phyloP scores from a whole-genome alignment of 306 rosid genomes.

The Sophora flavescens region DNA sequence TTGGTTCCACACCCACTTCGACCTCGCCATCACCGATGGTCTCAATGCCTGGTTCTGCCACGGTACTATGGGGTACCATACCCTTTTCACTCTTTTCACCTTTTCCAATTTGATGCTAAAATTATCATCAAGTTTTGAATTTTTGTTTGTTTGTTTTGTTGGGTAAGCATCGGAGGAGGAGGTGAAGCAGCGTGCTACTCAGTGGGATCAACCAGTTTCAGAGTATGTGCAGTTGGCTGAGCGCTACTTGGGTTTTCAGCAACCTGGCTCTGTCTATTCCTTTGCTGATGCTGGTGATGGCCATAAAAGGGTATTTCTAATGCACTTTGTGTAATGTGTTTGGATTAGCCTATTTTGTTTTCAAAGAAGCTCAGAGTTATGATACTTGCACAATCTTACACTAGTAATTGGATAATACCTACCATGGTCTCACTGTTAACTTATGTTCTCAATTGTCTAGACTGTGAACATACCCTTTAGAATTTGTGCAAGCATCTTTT shows the following conservation, averaged over 20 bases:
- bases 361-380: background rate
- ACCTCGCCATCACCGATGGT: constrained; percentile 79
- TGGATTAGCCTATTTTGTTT: background rate
- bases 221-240: constrained; percentile 75
- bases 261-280: constrained; percentile 66
- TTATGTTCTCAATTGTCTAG: background rate
- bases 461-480: background rate
- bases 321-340: background rate
- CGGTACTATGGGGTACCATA: constrained; percentile 43
- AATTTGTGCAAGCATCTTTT: background rate
- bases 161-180: constrained; percentile 70
- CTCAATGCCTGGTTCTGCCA: constrained; percentile 75
- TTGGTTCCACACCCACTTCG: constrained; percentile 67
- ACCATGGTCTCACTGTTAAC: background rate
- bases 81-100: constrained; percentile 11
- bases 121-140: constrained; percentile 18
- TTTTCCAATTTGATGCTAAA: background rate
- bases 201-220: constrained; percentile 85
- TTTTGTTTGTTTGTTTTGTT: background rate
- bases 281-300: constrained; percentile 80
- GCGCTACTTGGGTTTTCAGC: constrained; percentile 79
- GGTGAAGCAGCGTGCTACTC: constrained; percentile 76
- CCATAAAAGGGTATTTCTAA: constrained; percentile 56
- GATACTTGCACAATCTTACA: background rate
- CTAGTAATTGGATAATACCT: background rate